Conservation (phyloP, 495 filamentous ascomycete genomes). For the Platismatia glauca region DNA sequence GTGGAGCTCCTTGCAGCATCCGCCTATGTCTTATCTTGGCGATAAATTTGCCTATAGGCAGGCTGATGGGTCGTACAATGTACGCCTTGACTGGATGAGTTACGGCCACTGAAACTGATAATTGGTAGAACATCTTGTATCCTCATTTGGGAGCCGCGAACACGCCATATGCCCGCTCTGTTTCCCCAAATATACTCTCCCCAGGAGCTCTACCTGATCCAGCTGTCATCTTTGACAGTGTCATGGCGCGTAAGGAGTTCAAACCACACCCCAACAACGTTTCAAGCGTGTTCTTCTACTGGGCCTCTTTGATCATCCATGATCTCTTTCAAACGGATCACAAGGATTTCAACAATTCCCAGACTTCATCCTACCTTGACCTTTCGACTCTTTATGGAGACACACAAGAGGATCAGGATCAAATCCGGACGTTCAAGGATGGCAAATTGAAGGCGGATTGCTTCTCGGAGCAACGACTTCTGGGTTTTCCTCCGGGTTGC, state of each 20-base stretch:
- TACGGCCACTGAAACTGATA: background rate
- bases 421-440: conserved; percentile 47
- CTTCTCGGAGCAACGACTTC: conserved; percentile 47
- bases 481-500: conserved; percentile 48
- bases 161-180: conserved; percentile 47
- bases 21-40: conserved; percentile 51
- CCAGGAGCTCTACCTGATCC: conserved; percentile 46
- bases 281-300: conserved; percentile 51
- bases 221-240: conserved; percentile 44
- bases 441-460: conserved; percentile 51
- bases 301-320: conserved; percentile 38
- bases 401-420: conserved; percentile 46
- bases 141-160: conserved; percentile 49
- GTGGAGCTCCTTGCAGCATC: conserved; percentile 52
- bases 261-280: conserved; percentile 49
- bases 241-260: conserved; percentile 45
- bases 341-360: conserved; percentile 41
- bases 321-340: conserved; percentile 54
- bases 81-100: background rate
- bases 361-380: conserved; percentile 52
- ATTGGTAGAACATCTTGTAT: conserved; percentile 38
- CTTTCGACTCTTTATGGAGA: conserved; percentile 52
- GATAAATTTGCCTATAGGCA: conserved; percentile 58
- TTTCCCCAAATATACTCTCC: conserved; percentile 42
- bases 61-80: conserved; percentile 62